A percentile compares a stretch with the other conserved stretches of the same genome.
These are phyloP conservation scores for Orbilia quercus DNA, from an alignment of 2,329 filamentous ascomycete genomes.

Conservation along the genomic window DNA sequence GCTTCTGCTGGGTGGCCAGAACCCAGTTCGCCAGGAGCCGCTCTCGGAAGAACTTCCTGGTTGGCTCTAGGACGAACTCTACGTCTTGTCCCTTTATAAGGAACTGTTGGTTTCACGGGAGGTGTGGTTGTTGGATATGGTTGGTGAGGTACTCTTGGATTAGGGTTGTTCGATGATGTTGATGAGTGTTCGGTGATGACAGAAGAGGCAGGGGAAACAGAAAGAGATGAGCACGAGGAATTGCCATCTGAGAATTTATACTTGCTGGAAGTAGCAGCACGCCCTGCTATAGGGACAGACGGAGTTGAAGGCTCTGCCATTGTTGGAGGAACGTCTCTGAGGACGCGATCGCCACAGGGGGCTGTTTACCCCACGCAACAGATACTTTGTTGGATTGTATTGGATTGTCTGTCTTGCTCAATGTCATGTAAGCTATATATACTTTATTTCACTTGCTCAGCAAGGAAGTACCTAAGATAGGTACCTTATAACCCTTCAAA, in stretches of 20 bases:
- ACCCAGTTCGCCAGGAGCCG: neutral
- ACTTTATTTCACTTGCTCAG: too few relatives aligned
- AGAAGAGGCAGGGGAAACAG: constrained; percentile 22
- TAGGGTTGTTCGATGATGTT: constrained; percentile 12
- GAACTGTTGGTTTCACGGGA: neutral
- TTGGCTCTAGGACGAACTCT: constrained; percentile 1
- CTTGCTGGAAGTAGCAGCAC: neutral
- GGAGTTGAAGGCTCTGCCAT: constrained; percentile 16
- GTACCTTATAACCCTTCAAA: too few relatives aligned
- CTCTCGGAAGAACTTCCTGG: neutral
- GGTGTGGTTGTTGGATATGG: neutral
- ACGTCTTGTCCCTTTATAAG: constrained; percentile 15
- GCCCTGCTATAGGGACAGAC: neutral
- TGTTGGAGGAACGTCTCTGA: constrained; percentile 8
- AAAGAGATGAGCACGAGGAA: constrained; percentile 7
- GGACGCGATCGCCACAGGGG: too few relatives aligned
- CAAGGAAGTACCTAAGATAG: too few relatives aligned
- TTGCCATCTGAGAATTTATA: constrained; percentile 14
- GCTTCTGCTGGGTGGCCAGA: neutral
- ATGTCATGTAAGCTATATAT: too few relatives aligned
- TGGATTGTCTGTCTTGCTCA: too few relatives aligned
- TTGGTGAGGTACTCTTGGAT: constrained; percentile 2
- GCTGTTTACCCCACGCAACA: too few relatives aligned
- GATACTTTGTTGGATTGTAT: too few relatives aligned
- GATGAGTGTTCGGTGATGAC: constrained; percentile 19